Evolutionary conservation across 2,329 filamentous ascomycete species (phyloP).

Genomic region (Stachybotrys chlorohalonatus): DNA sequence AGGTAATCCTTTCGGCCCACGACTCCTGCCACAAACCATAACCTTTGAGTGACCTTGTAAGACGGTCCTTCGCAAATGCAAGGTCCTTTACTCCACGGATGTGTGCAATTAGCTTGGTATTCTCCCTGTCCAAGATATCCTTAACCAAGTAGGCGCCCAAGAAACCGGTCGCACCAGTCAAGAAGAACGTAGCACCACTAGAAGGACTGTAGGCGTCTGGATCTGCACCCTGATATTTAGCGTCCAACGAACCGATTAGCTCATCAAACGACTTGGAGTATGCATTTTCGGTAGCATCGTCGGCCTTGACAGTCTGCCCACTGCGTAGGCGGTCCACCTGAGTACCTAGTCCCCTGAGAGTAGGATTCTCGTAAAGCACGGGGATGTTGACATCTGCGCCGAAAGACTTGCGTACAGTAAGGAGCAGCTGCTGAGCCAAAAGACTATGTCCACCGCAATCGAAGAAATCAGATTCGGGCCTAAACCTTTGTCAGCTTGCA

Average conservation of each 20-base stretch:
- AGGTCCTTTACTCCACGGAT: constrained; percentile 58
- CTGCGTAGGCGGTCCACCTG: constrained; percentile 19
- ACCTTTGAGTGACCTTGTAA: constrained; percentile 58
- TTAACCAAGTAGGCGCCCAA: constrained; percentile 71
- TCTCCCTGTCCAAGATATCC: constrained; percentile 60
- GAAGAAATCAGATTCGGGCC: constrained; percentile 26
- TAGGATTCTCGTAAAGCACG: constrained; percentile 18
- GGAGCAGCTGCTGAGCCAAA: constrained; percentile 66
- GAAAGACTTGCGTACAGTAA: constrained; percentile 35
- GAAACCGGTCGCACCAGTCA: constrained; percentile 79
- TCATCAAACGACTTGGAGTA: constrained; percentile 45
- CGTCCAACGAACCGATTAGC: constrained; percentile 36
- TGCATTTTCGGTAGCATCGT: constrained; percentile 37
- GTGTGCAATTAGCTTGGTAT: constrained; percentile 53
- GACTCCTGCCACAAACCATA: constrained; percentile 71
- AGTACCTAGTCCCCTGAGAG: constrained; percentile 16
- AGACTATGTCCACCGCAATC: constrained; percentile 29
- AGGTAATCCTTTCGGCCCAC: constrained; percentile 57
- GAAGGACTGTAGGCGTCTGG: constrained; percentile 24
- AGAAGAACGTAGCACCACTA: constrained; percentile 53
- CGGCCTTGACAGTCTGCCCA: constrained; percentile 10
- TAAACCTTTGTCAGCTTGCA: constrained; percentile 27
- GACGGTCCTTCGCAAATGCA: constrained; percentile 52
- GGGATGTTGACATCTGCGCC: constrained; percentile 21
- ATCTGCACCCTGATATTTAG: constrained; percentile 18